These are phyloP conservation scores for Penicillium thymicola DNA, from an alignment of 2,329 filamentous ascomycete species.

Conservation along the genomic window DNA sequence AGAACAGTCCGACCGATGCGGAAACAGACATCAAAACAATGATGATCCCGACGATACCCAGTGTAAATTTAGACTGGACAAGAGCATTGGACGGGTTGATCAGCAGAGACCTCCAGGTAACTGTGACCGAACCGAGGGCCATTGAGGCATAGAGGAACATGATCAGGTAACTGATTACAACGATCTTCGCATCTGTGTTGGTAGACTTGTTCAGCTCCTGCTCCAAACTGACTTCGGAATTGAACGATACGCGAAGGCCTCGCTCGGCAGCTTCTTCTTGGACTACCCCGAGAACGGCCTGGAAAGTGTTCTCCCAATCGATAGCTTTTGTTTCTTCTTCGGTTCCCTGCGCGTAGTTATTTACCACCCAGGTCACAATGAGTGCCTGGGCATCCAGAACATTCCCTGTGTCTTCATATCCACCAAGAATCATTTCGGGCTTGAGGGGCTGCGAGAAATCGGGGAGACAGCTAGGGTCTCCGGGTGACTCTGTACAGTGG, in stretches of 20 bases:
- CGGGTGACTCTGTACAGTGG: slow-evolving; percentile 74
- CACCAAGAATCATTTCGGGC: slow-evolving; percentile 80
- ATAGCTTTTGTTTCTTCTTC: slow-evolving; percentile 69
- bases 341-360: slow-evolving; percentile 75
- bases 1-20: slow-evolving; percentile 91
- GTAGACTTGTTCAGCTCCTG: slow-evolving; percentile 96
- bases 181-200: slow-evolving; percentile 96
- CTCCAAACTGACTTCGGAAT: slow-evolving; percentile 89
- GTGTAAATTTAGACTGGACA: slow-evolving; percentile 93
- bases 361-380: slow-evolving; percentile 91
- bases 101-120: slow-evolving; percentile 72
- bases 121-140: slow-evolving; percentile 81
- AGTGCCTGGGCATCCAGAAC: slow-evolving; percentile 74
- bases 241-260: slow-evolving; percentile 87
- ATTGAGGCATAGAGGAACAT: slow-evolving; percentile 98
- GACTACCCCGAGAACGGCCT: slow-evolving; percentile 68
- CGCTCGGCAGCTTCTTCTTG: slow-evolving; percentile 74
- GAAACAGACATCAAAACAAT: slow-evolving; percentile 98
- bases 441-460: slow-evolving; percentile 86
- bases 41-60: slow-evolving; percentile 89
- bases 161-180: slow-evolving; percentile 93
- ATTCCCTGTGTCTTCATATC: slow-evolving; percentile 62
- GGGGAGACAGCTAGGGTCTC: slow-evolving; percentile 70
- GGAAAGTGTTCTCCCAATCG: slow-evolving; percentile 83
- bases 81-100: slow-evolving; percentile 78